phyloP scores from a whole-genome alignment of 768 basidiomycete genomes.

The Omphalotus guepiniiformis region DNA sequence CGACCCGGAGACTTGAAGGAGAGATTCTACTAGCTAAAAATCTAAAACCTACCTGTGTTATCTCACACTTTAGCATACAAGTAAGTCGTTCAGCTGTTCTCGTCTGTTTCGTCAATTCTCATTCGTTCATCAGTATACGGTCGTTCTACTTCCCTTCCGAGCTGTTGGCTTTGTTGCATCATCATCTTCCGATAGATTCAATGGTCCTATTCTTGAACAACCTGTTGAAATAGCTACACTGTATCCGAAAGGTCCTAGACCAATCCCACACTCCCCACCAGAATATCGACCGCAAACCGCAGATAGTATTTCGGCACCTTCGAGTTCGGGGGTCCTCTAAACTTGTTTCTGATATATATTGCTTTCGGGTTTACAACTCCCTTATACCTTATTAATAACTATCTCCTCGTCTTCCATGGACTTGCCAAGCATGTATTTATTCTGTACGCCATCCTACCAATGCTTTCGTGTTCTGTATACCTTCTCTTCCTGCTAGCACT shows the following conservation, averaged over 20 bases:
- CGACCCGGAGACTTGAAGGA: conserved; percentile 24
- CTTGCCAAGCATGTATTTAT: not conserved
- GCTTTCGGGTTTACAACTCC: not conserved
- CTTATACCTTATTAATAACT: not conserved
- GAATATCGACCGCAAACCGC: not conserved
- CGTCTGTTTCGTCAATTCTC: not conserved
- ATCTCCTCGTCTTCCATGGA: not conserved
- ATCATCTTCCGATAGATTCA: not conserved
- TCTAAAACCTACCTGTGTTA: conserved; percentile 32
- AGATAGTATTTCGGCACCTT: not conserved
- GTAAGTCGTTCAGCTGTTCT: conserved; percentile 15
- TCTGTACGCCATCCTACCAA: not conserved
- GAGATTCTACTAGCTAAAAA: conserved; percentile 33
- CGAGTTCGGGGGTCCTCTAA: not conserved
- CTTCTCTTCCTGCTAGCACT: too few relatives aligned
- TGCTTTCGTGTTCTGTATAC: not conserved
- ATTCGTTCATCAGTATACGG: conserved; percentile 28
- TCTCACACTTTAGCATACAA: conserved; percentile 35
- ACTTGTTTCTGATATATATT: not conserved
- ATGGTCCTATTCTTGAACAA: conserved; percentile 4
- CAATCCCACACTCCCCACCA: conserved; percentile 8
- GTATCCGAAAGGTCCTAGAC: conserved; percentile 7
- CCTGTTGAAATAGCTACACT: conserved; percentile 9
- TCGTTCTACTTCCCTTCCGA: conserved; percentile 35
- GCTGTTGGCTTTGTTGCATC: conserved; percentile 20